phyloP scores from a whole-genome alignment of 164 flowering plant genomes.

The Protea cynaroides region DNA sequence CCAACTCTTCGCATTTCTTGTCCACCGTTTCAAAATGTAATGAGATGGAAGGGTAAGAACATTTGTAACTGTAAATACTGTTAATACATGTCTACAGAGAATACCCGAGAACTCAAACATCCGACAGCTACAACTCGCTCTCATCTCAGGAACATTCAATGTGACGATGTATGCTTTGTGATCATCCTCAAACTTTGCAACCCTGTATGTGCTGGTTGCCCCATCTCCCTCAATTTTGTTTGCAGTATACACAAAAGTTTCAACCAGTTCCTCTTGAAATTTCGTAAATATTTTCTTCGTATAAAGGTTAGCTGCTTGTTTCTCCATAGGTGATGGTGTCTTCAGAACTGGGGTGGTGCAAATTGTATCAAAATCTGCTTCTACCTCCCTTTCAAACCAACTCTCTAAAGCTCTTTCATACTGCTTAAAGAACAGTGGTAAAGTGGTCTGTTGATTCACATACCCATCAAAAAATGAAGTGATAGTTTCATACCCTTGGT shows the following conservation, averaged over 20 bases:
- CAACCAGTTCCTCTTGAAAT: conserved; percentile 61
- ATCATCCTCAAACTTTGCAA: conserved; percentile 60
- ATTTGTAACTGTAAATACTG: conserved; percentile 59
- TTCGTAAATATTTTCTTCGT: conserved; percentile 44
- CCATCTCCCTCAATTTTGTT: conserved; percentile 51
- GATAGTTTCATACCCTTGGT: conserved; percentile 27
- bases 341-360: conserved; percentile 45
- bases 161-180: conserved; percentile 46
- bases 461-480: conserved; percentile 50
- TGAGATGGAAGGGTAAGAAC: conserved; percentile 62
- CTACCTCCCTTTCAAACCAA: conserved; percentile 46
- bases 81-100: conserved; percentile 58
- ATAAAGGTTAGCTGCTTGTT: conserved; percentile 54
- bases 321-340: conserved; percentile 66
- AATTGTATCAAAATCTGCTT: conserved; percentile 51
- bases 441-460: conserved; percentile 41
- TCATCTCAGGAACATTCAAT: conserved; percentile 37
- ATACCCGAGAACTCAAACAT: conserved; percentile 68
- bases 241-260: conserved; percentile 55
- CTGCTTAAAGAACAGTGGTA: conserved; percentile 44
- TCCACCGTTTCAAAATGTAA: conserved; percentile 69
- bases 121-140: conserved; percentile 56
- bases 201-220: conserved; percentile 41
- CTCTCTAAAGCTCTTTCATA: conserved; percentile 49
- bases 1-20: conserved; percentile 45